Evolutionary conservation across 2,329 filamentous ascomycete genomes (phyloP), one percentile per base, ranked within the genome.

Genomic region (Cladosporium sp.): DNA sequence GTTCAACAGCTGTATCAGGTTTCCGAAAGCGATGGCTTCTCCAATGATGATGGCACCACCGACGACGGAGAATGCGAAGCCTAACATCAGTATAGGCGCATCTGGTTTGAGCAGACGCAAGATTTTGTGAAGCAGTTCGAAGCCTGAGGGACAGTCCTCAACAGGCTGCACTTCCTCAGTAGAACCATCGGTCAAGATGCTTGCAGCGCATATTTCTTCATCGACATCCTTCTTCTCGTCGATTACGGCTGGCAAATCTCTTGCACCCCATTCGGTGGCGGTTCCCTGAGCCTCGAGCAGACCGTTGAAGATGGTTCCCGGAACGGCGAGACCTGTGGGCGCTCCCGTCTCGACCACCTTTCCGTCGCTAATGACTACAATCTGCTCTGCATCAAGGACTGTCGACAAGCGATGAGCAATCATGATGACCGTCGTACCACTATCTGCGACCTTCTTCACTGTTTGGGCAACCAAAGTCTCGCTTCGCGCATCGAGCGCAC

Each of bases 341-440:
- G 78, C 77, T 12, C 87, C 85, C 58, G 77, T 74, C 69, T 88
- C 84, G 0, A 84, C 74, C 22, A 88, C 80, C n/a, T 71, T 81
- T 25, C 86, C 84, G 59, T 87, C 82, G 13, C 86, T 86, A 55
- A 93, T 81, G 1, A 93, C 88, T 62, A 89, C 90, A 35, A 92
- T 91, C n/a, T 86, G 76, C 68, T 93, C 85, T 1, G 90, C 88
- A 62, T 91, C 88, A 69, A 89, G 87, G 13, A 92, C 85, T 2
- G 88, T 93, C 0, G 87, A 87, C 35, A 93, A 77, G 13, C 89
- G 79, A 70, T 93, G 90, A 0, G 90, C 89, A 17, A 94, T 88
- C 22, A 89, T 72, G 51, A 72, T 86, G 1, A 94, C 78, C 60
- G 89, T 89, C 1, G 89, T 82, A 51, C 76, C 74, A 13, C 67